Evolutionary conservation across 1,284 basidiomycete genomes (phyloP), one percentile per base, ranked within the genome.

Genomic region (Schizophyllum amplum): DNA sequence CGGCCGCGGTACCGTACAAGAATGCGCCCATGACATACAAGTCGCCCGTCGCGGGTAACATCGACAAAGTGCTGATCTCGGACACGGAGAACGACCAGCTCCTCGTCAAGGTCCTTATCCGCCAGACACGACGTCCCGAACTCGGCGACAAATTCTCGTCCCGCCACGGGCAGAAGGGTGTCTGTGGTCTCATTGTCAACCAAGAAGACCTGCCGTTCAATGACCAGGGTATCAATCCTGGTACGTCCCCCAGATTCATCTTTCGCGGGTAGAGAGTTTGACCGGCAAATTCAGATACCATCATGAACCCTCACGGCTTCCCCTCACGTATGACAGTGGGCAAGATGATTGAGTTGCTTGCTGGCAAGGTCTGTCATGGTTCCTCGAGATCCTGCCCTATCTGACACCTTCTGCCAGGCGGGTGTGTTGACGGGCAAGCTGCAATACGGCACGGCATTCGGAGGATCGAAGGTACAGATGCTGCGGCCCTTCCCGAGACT

Each of bases 281-380:
- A 51, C 15, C n/a, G 27, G 51, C 57, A 51, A 57, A 25, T 59
- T 55, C 74, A 86, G 97, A 99, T 73, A 93, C 96, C 21, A 98
- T 99, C 75, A 99, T 99, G 96, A 99, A 99, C 71, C 97, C 97
- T 2, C 97, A 99, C 73, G 97, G 97, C 67, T 99, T 99, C 81
- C 97, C 97, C 1, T 97, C 94, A 57, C 93, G 97, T 56, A 99
- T 99, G 96, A 98, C 97, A 27, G 97, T 99, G 47, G 97, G 97
- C 51, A 99, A 99, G 76, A 99, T 99, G 97, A 97, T 99, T 58
- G 97, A 99, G 72, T 78, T 98, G 23, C 76, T 99, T 21, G 90
- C 94, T n/a, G 96, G 97, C 55, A 98, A 98, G 80, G 89, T 88
- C 59, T 57, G 69, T 64, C 51, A 55, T 59, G 55, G 50, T 57